Base-by-base conservation (phyloP, 768 basidiomycete species). In the Suillus plorans region DNA sequence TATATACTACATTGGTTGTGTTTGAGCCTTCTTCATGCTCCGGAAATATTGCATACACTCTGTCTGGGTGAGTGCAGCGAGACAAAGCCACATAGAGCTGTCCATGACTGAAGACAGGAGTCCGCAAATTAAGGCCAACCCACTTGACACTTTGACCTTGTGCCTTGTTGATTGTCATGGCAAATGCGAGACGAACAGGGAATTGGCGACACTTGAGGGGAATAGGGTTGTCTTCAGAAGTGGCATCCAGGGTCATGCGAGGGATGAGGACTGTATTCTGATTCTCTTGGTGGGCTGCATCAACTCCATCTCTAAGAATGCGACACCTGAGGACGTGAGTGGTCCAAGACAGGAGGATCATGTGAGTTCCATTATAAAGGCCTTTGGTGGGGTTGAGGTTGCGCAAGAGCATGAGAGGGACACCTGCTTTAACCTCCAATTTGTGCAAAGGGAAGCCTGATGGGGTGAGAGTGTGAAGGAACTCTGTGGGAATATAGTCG, bases 371-470 rank as follows among this genome's bases (percentile, higher is more conserved):
- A 76, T 81, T 80, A 65, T 76, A 81, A 0, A 82, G 67, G 0
- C 81, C 79, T 31, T 70, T 49, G 0, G 61, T 16, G 5, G 81
- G 77, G 56, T 73, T 68, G 20, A 85, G 68, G 67, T 86, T 85
- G 0, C 80, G 60, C 0, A 86, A 69, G 0, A 85, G 66, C 64
- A 85, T 84, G 0, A 85, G 53, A 5, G 80, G 73, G n/a, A 68
- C 68, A 57, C 76, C 73, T 65, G 69, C 20, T 64, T 81, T 75
- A 36, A 81, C 64, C 5, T 65, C 62, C 1, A 81, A 67, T n/a
- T 78, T 65, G 0, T 74, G 71, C 13, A 78, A 73, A 0, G 84
- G 84, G 49, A 85, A 70, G 9, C 79, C 77, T 50, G 77, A 71
- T 4, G 74, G 66, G 36, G 74, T 73, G 20, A 85, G 60, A 0